A percentile compares a stretch with the other conserved stretches of the same genome.
Evolutionary conservation across 768 basidiomycete genomes (phyloP).

Genomic region (Phaeotremella skinneri): DNA sequence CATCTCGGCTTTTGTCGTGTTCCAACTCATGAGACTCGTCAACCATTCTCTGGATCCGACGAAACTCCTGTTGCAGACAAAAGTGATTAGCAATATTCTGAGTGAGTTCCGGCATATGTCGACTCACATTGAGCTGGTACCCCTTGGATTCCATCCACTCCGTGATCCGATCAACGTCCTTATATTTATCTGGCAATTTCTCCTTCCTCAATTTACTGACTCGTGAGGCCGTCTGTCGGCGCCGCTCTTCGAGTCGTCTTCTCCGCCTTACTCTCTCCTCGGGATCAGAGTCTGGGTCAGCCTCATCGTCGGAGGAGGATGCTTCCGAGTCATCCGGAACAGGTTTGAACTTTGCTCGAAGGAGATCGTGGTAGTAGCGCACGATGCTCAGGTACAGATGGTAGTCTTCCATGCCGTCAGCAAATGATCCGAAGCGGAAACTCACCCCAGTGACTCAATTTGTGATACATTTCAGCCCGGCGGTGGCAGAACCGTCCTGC

Average conservation of each 20-base stretch:
- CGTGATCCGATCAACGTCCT: conserved; percentile 41
- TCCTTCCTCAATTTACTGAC: conserved; percentile 13
- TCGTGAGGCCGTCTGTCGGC: conserved; percentile 12
- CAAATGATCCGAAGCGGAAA: conserved; percentile 71
- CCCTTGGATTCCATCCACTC: conserved; percentile 46
- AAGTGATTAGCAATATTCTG: background rate
- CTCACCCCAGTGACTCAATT: conserved; percentile 52
- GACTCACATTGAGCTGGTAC: conserved; percentile 34
- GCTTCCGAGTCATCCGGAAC: conserved; percentile 47
- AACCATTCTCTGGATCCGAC: conserved; percentile 29
- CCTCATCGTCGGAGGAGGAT: conserved; percentile 11
- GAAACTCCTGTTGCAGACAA: conserved; percentile 26
- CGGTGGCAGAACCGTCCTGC: conserved; percentile 38
- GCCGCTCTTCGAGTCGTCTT: conserved; percentile 4
- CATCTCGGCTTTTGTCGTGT: conserved; percentile 21
- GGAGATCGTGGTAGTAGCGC: conserved; percentile 38
- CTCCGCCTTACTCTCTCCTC: conserved; percentile 17
- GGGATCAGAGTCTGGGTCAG: conserved; percentile 20
- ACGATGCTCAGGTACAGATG: conserved; percentile 32
- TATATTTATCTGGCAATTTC: conserved; percentile 17
- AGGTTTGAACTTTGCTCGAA: conserved; percentile 42
- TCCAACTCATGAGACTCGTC: conserved; percentile 27
- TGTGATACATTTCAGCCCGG: conserved; percentile 42
- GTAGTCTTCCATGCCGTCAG: conserved; percentile 22
- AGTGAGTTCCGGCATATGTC: background rate